phyloP scores from a whole-genome alignment of 1,284 basidiomycete species.

The Papiliotrema fonsecae region DNA sequence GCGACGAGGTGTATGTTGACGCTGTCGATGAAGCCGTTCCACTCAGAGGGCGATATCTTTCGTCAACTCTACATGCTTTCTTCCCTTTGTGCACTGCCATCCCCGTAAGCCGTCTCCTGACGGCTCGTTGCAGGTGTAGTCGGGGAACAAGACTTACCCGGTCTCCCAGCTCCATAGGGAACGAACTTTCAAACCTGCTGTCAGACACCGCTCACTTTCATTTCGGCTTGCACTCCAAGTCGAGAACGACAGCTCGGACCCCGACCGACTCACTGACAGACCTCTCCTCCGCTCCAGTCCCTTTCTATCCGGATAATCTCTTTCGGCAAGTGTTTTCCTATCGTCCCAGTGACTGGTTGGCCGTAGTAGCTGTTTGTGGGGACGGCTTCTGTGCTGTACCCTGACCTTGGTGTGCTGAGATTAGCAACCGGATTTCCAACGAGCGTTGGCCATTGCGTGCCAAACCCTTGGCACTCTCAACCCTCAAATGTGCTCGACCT shows the following conservation, averaged over 20 bases:
- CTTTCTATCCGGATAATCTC: constrained; percentile 49
- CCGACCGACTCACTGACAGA: constrained; percentile 48
- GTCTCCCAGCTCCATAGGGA: constrained; percentile 50
- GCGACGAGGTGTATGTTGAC: constrained; percentile 45
- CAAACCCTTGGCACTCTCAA: too few relatives aligned
- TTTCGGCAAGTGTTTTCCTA: constrained; percentile 43
- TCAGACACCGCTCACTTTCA: not conserved
- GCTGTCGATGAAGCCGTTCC: constrained; percentile 42
- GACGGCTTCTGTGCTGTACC: constrained; percentile 21
- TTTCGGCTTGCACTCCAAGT: not conserved
- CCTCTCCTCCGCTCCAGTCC: constrained; percentile 49
- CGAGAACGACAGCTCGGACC: not conserved
- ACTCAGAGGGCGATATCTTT: constrained; percentile 45
- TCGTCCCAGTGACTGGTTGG: constrained; percentile 29
- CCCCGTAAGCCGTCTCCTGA: too few relatives aligned
- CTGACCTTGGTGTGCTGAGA: constrained; percentile 18
- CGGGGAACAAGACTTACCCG: constrained; percentile 28
- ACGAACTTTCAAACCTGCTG: constrained; percentile 46
- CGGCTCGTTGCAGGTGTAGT: not conserved
- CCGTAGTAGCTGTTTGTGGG: constrained; percentile 28
- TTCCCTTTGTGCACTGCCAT: too few relatives aligned
- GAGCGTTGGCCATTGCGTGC: too few relatives aligned
- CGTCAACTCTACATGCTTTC: not conserved
- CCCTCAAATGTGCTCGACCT: too few relatives aligned
- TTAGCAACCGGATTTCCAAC: too few relatives aligned